Conservation (phyloP, 371 early-diverging fungal genomes). For the Apophysomyces trapeziformis region DNA sequence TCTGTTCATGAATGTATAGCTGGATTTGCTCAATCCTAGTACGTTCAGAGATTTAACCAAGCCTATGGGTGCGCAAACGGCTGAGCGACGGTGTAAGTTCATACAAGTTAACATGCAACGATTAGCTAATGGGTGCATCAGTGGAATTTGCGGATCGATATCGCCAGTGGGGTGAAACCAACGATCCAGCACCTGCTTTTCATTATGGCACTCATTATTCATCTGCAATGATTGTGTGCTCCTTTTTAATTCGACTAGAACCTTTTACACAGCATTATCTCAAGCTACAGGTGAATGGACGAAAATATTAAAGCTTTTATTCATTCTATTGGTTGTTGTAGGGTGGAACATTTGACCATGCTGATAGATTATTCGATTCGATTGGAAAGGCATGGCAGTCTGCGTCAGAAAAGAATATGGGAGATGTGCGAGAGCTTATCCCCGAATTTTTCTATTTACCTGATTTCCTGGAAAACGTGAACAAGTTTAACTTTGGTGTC, state of each 20-base stretch:
- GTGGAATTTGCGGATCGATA: slow-evolving; percentile 61
- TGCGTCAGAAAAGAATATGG: slow-evolving; percentile 75
- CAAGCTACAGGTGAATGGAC: slow-evolving; percentile 61
- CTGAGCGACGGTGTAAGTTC: slow-evolving; percentile 62
- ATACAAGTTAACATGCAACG: slow-evolving; percentile 52
- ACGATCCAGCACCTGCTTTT: slow-evolving; percentile 74
- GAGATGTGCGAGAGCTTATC: slow-evolving; percentile 87
- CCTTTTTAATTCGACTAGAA: slow-evolving; percentile 83
- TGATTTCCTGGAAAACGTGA: slow-evolving; percentile 83
- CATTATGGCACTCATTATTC: slow-evolving; percentile 94
- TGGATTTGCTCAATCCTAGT: slow-evolving; percentile 72
- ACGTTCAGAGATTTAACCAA: slow-evolving; percentile 84
- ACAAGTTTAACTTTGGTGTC: slow-evolving; percentile 83
- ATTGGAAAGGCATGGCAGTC: slow-evolving; percentile 72
- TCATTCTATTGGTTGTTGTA: slow-evolving; percentile 26
- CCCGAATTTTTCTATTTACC: slow-evolving; percentile 92
- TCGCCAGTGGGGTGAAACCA: slow-evolving; percentile 75
- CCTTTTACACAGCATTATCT: slow-evolving; percentile 85
- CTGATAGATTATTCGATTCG: slow-evolving; percentile 71
- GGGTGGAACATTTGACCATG: slow-evolving; percentile 90
- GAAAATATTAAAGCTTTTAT: not conserved
- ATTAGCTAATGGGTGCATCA: slow-evolving; percentile 28
- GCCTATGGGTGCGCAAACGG: slow-evolving; percentile 86
- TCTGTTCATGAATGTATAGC: slow-evolving; percentile 18
- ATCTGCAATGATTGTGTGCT: slow-evolving; percentile 84